phyloP scores from a whole-genome alignment of 306 rosid genomes.

The Sicyos edulis region DNA sequence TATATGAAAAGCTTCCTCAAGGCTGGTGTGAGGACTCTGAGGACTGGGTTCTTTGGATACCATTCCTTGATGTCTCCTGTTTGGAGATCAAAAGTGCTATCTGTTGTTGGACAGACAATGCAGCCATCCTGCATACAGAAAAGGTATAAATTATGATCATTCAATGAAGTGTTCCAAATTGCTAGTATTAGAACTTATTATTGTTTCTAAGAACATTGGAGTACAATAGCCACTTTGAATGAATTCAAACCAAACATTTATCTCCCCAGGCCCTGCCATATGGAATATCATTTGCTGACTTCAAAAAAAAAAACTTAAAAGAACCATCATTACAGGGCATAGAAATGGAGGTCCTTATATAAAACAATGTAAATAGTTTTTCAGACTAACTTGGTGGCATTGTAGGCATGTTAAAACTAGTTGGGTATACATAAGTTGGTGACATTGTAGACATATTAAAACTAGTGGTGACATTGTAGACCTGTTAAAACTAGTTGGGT shows the following conservation, averaged over 20 bases:
- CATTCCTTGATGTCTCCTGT: slow-evolving; percentile 71
- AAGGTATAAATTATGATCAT: not conserved
- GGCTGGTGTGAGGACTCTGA: slow-evolving; percentile 74
- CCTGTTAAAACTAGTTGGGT: no score
- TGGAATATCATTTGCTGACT: not conserved
- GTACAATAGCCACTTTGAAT: not conserved
- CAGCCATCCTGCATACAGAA: slow-evolving; percentile 65
- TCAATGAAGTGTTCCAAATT: not conserved
- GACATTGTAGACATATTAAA: no score
- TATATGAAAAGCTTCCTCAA: slow-evolving; percentile 59
- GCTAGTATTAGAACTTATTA: not conserved
- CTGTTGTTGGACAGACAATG: slow-evolving; percentile 86
- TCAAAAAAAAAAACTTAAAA: not conserved
- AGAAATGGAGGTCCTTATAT: not conserved
- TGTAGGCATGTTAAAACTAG: no score
- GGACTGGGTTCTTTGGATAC: slow-evolving; percentile 94
- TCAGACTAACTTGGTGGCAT: not conserved
- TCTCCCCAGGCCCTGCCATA: not conserved
- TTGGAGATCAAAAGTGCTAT: slow-evolving; percentile 83
- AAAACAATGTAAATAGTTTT: no score
- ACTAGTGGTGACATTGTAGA: no score
- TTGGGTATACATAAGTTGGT: no score
- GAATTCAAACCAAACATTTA: not conserved
- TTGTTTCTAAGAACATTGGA: not conserved
- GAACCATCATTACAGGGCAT: not conserved